A percentile compares a stretch with the other conserved stretches of the same genome.
Conservation (phyloP, 495 filamentous ascomycete species). For the Poronia punctata region DNA sequence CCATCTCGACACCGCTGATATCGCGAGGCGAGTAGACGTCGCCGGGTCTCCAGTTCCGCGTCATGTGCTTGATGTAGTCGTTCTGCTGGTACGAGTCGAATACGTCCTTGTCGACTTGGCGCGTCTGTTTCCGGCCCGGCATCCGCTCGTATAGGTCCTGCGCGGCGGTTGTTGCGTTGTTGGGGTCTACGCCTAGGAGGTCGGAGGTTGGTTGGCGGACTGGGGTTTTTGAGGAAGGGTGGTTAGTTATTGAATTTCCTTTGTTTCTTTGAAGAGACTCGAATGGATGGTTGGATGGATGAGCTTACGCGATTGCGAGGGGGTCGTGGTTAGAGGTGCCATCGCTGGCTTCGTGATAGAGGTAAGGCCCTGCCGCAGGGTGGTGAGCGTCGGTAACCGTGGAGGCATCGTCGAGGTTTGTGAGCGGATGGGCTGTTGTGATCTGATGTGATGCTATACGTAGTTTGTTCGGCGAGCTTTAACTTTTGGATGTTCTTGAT, state of each 20-base stretch:
- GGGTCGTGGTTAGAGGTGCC: slow-evolving; percentile 15
- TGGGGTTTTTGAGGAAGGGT: slow-evolving; percentile 5
- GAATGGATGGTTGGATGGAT: no score
- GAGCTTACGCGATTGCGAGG: slow-evolving; percentile 13
- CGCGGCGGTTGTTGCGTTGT: slow-evolving; percentile 4
- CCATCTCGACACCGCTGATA: slow-evolving; percentile 65
- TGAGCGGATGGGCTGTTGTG: neutral
- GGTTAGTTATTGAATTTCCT: no score
- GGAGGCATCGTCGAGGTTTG: slow-evolving; percentile 22
- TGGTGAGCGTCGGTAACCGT: slow-evolving; percentile 14
- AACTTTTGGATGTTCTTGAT: no score
- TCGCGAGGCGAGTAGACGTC: slow-evolving; percentile 91
- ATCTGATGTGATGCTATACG: neutral
- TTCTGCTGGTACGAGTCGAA: slow-evolving; percentile 15
- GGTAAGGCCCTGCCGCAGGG: slow-evolving; percentile 17
- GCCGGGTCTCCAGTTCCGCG: slow-evolving; percentile 39
- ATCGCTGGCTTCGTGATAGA: slow-evolving; percentile 10
- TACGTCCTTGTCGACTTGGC: neutral
- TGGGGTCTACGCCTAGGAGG: slow-evolving; percentile 12
- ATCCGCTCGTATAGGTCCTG: slow-evolving; percentile 11
- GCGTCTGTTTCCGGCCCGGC: neutral
- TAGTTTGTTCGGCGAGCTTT: no score
- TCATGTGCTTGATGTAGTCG: slow-evolving; percentile 26
- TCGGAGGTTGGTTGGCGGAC: slow-evolving; percentile 8
- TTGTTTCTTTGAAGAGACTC: no score